These are phyloP conservation scores for Cercospora janseana DNA, from an alignment of 2,329 filamentous ascomycete species.

Conservation along the genomic window DNA sequence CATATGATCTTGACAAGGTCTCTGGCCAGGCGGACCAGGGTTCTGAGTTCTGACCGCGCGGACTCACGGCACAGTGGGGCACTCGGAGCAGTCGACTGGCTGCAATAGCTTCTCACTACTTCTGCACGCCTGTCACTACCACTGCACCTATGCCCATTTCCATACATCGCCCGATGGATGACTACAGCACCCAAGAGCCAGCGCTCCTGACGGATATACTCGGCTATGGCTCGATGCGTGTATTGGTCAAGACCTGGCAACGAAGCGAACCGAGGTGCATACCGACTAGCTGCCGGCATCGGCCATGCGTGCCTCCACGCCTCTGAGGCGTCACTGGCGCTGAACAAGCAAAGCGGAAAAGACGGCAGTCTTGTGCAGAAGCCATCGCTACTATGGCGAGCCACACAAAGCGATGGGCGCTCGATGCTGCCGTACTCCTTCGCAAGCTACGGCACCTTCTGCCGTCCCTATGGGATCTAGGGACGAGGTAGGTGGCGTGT, in stretches of 20 bases:
- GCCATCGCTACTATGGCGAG: background rate
- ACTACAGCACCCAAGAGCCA: too few species aligned
- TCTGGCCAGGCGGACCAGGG: too few species aligned
- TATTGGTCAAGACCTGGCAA: background rate
- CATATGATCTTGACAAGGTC: too few species aligned
- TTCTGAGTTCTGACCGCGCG: too few species aligned
- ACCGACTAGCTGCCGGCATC: slow-evolving; percentile 12
- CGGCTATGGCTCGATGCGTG: background rate
- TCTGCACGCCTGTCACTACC: too few species aligned
- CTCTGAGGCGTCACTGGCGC: background rate
- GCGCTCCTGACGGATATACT: background rate
- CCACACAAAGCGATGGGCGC: background rate
- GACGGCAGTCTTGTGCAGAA: background rate
- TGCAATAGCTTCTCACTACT: too few species aligned
- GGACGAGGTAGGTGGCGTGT: too few species aligned
- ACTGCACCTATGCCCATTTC: background rate
- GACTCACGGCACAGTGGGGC: background rate
- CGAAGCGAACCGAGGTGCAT: background rate
- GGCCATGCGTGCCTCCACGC: background rate
- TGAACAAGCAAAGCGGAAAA: slow-evolving; percentile 3
- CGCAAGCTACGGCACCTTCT: background rate
- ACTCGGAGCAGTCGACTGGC: background rate
- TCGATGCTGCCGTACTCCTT: background rate
- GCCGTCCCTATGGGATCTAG: too few species aligned
- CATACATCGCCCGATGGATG: background rate